Percentiles rank a stretch among this genome's conserved stretches.
Conservation (phyloP, 257 asterid genomes). For the Striga asiatica region DNA sequence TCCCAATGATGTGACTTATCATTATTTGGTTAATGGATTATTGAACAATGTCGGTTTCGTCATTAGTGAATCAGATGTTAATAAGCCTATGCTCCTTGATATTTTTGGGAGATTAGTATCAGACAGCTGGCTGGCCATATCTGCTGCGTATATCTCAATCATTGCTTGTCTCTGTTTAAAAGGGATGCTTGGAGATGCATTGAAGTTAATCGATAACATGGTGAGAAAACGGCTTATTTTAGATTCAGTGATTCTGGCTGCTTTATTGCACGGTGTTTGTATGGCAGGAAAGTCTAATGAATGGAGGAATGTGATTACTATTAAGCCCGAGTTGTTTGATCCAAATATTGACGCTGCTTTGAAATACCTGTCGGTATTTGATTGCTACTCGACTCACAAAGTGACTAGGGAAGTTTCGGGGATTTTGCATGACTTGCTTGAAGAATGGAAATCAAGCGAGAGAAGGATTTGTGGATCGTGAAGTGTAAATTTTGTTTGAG, state of each 20-base stretch:
- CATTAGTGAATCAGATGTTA: conserved; percentile 16
- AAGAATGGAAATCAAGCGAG: conserved; percentile 20
- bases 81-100: conserved; percentile 43
- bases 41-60: conserved; percentile 25
- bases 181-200: conserved; percentile 47
- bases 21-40: conserved; percentile 67
- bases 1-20: conserved; percentile 74
- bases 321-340: conserved; percentile 30
- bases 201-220: conserved; percentile 43
- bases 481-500: background rate
- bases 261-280: conserved; percentile 64
- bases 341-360: conserved; percentile 39
- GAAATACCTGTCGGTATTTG: conserved; percentile 45
- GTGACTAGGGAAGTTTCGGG: conserved; percentile 37
- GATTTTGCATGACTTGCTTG: conserved; percentile 46
- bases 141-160: conserved; percentile 66
- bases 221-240: conserved; percentile 33
- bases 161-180: conserved; percentile 57
- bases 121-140: conserved; percentile 44
- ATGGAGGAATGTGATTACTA: conserved; percentile 47
- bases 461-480: background rate
- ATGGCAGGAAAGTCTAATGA: conserved; percentile 49
- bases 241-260: conserved; percentile 48
- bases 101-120: conserved; percentile 37
- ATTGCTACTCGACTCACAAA: conserved; percentile 31